phyloP scores from a whole-genome alignment of 2,329 filamentous ascomycete species.

The Sclerotinia glacialis region DNA sequence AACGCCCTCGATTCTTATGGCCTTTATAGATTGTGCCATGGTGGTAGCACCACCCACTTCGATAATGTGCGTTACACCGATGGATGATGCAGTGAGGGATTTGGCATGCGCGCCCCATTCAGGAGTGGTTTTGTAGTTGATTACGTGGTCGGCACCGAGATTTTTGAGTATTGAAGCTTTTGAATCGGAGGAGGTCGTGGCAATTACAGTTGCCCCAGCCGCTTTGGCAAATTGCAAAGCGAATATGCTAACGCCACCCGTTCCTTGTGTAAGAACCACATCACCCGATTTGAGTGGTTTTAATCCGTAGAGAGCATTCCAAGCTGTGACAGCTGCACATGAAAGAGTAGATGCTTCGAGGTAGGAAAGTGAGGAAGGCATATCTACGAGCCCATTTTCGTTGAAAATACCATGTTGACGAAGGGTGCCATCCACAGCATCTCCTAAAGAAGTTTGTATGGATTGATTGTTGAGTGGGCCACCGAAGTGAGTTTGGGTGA shows the following conservation, averaged over 20 bases:
- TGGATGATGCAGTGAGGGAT: constrained; percentile 39
- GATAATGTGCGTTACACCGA: constrained; percentile 46
- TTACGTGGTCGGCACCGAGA: constrained; percentile 45
- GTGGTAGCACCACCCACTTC: constrained; percentile 45
- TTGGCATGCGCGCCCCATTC: constrained; percentile 45
- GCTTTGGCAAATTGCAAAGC: constrained; percentile 44
- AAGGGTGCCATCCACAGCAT: constrained; percentile 56
- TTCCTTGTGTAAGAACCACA: constrained; percentile 45
- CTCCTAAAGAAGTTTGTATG: too few species aligned
- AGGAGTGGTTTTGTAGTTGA: constrained; percentile 45
- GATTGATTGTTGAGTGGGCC: constrained; percentile 32
- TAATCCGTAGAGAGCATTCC: constrained; percentile 56
- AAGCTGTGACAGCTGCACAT: constrained; percentile 54
- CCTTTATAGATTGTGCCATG: constrained; percentile 43
- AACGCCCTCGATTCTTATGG: constrained; percentile 44
- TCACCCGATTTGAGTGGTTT: constrained; percentile 41
- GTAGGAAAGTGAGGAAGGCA: constrained; percentile 50
- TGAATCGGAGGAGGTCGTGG: constrained; percentile 42
- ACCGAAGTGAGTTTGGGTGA: constrained; percentile 47
- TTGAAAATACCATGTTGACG: constrained; percentile 49
- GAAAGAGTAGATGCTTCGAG: constrained; percentile 50
- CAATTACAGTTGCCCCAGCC: constrained; percentile 44
- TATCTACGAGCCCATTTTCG: constrained; percentile 57
- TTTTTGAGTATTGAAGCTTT: constrained; percentile 42
- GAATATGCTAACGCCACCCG: constrained; percentile 44